These are phyloP conservation scores for Babesia bigemina DNA, from an alignment of 169 alveolate species.

Conservation along the genomic window DNA sequence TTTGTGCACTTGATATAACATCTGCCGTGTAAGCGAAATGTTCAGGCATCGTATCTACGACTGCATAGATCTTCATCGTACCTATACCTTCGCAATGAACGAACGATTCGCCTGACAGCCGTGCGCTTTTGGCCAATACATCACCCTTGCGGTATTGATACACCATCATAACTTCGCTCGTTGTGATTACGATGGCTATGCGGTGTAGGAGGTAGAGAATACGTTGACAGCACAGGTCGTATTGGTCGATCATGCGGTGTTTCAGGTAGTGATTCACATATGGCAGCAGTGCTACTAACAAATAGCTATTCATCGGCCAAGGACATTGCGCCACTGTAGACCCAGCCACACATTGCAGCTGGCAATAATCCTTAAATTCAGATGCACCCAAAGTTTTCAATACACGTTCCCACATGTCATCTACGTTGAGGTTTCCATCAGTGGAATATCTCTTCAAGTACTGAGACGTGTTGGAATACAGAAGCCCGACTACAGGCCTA, in stretches of 20 bases:
- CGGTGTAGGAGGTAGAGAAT: background rate
- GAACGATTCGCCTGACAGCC: background rate
- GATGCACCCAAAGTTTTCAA: background rate
- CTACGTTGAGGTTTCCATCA: background rate
- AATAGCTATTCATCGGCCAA: constrained; percentile 4
- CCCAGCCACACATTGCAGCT: background rate
- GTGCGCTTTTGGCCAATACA: background rate
- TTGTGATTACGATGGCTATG: background rate
- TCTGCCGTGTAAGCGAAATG: background rate
- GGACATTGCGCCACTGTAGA: background rate
- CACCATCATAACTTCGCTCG: background rate
- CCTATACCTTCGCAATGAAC: background rate
- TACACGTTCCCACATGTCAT: background rate
- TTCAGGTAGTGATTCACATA: constrained; percentile 20
- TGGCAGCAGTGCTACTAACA: background rate
- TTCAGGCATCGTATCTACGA: background rate
- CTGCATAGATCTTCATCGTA: background rate
- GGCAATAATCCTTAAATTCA: background rate
- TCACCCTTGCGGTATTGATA: constrained; percentile 4
- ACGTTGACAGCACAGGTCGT: background rate
- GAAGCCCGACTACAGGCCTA: background rate
- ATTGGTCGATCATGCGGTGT: background rate
- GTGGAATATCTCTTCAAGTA: background rate
- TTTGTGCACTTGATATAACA: background rate
- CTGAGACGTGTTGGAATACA: background rate